phyloP scores from a whole-genome alignment of 805 yeast species.

The Wickerhamiella shivajii region DNA sequence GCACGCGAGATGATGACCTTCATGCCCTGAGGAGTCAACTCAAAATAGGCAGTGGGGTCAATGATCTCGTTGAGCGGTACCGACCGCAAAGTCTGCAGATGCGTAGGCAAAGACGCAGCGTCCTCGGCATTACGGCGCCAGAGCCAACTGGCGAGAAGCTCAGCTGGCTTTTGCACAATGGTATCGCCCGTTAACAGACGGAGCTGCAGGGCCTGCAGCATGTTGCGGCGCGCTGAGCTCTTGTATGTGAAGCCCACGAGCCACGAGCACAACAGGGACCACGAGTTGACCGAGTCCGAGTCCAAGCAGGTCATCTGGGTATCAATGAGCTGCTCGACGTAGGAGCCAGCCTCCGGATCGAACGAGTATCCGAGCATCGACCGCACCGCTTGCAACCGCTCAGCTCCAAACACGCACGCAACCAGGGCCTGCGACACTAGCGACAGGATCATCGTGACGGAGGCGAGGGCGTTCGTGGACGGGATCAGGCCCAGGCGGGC shows the following conservation, averaged over 20 bases:
- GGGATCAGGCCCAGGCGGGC: constrained; percentile 1
- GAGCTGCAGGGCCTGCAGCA: constrained; percentile 9
- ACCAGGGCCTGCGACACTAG: constrained; percentile 3
- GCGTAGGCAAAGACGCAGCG: background rate
- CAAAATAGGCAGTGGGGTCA: background rate
- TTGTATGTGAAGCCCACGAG: constrained; percentile 1
- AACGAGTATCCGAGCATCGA: background rate
- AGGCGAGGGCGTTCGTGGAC: background rate
- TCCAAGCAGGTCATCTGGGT: constrained; percentile 3
- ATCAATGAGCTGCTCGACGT: constrained; percentile 4
- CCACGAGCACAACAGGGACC: background rate
- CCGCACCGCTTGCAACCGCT: background rate
- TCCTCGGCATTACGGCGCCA: too few species aligned
- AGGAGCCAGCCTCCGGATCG: constrained; percentile 3
- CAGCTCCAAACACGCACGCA: background rate
- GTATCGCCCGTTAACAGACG: constrained; percentile 2
- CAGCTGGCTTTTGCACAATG: too few species aligned
- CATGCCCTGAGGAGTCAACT: constrained; percentile 2
- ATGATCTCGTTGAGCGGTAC: constrained; percentile 2
- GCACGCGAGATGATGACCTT: background rate
- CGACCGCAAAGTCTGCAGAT: constrained; percentile 1
- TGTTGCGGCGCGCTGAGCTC: constrained; percentile 3
- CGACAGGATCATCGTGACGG: background rate
- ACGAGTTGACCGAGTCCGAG: background rate
- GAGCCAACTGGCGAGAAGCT: background rate